A percentile compares a stretch with the other conserved stretches of the same genome.
Conservation (phyloP, 805 yeast species). For the Naumovozyma baii region DNA sequence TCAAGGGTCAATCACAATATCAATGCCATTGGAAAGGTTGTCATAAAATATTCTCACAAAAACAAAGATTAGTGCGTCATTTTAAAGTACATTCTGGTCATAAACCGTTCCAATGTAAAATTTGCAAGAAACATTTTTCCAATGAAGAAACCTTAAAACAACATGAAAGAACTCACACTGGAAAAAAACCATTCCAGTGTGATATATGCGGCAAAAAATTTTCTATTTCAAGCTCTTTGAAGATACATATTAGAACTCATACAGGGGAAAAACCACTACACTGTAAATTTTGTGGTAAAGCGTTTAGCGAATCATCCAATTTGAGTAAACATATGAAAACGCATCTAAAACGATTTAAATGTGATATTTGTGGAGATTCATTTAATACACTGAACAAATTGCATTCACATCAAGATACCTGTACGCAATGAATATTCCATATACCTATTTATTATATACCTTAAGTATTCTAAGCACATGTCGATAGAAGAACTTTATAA, state of each 20-base stretch:
- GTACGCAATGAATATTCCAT: constrained; percentile 3
- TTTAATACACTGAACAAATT: constrained; percentile 39
- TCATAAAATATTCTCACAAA: constrained; percentile 61
- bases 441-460: too few relatives aligned
- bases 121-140: constrained; percentile 65
- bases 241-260: constrained; percentile 77
- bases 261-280: constrained; percentile 82
- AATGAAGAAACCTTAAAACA: constrained; percentile 69
- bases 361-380: constrained; percentile 43
- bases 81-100: constrained; percentile 80
- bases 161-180: constrained; percentile 78
- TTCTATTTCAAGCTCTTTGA: constrained; percentile 72
- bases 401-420: constrained; percentile 30
- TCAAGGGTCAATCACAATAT: constrained; percentile 61
- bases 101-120: constrained; percentile 64
- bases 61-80: constrained; percentile 81
- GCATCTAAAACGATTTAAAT: constrained; percentile 48
- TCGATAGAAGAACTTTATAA: too few relatives aligned
- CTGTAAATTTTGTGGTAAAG: constrained; percentile 75
- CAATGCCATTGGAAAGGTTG: constrained; percentile 75
- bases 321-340: constrained; percentile 79
- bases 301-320: constrained; percentile 84
- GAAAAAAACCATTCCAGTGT: constrained; percentile 81
- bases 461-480: too few relatives aligned
- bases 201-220: constrained; percentile 63